These are phyloP conservation scores for Alternaria sp. DNA, from an alignment of 2,329 filamentous ascomycete species.

Conservation along the genomic window DNA sequence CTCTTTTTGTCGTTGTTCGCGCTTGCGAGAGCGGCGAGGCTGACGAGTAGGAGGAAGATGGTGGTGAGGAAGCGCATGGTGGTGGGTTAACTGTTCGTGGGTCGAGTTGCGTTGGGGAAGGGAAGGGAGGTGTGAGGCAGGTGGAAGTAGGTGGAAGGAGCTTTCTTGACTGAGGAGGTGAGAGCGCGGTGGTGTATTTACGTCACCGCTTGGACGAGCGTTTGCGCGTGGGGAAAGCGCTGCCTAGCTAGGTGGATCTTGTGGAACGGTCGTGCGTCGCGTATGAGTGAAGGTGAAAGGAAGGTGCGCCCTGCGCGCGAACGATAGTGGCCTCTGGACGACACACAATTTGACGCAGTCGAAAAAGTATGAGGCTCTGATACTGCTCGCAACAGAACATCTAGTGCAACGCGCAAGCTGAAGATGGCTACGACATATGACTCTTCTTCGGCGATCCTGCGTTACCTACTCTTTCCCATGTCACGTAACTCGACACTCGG, in stretches of 20 bases:
- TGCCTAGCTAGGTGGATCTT: background rate
- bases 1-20: background rate
- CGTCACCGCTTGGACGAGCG: background rate
- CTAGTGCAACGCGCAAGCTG: accelerated
- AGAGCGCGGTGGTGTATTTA: background rate
- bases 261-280: background rate
- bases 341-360: background rate
- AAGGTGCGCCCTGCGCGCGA: background rate
- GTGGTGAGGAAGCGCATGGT: background rate
- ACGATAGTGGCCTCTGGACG: accelerated
- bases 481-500: background rate
- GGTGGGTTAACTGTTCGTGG: too few species aligned
- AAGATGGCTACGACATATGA: background rate
- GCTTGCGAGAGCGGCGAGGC: background rate
- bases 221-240: background rate
- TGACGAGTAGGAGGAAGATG: background rate
- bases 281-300: background rate
- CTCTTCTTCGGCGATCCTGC: background rate
- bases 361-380: background rate
- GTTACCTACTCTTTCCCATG: background rate
- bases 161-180: background rate
- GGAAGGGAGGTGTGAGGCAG: background rate
- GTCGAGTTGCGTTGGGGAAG: background rate
- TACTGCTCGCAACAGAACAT: background rate
- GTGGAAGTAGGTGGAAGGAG: background rate